Conservation (phyloP, 1,139 yeast genomes). For the Sugiyamaella pinicola region DNA sequence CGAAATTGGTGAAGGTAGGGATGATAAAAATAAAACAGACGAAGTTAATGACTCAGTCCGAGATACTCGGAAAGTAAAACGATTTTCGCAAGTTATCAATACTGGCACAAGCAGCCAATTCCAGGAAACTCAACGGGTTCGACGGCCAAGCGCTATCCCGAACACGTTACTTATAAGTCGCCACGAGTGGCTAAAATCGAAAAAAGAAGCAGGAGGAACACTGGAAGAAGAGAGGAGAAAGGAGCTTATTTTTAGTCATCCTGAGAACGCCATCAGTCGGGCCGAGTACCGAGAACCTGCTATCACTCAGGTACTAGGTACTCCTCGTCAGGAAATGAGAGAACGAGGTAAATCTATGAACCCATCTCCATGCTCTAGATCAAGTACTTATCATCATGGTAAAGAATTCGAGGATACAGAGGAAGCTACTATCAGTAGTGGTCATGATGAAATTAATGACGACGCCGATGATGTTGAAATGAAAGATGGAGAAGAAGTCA, state of each 20-base stretch:
- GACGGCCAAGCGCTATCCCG: constrained; percentile 10
- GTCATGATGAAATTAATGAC: constrained; percentile 4
- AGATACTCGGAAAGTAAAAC: too few species aligned
- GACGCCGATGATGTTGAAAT: neutral
- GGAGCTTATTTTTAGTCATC: constrained; percentile 2
- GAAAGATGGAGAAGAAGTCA: neutral
- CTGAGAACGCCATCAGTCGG: neutral
- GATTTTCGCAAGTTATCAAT: constrained; percentile 1
- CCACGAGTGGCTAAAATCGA: neutral
- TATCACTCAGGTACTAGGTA: constrained; percentile 25
- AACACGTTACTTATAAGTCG: constrained; percentile 6
- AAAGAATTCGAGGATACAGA: neutral
- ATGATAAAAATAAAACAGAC: too few species aligned
- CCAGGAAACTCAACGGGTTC: constrained; percentile 13
- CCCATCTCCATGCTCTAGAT: neutral
- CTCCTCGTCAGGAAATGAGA: constrained; percentile 21
- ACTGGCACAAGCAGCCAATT: constrained; percentile 4
- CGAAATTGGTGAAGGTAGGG: neutral
- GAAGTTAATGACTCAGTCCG: too few species aligned
- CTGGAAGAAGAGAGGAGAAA: neutral
- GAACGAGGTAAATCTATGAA: constrained; percentile 5
- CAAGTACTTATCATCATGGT: neutral
- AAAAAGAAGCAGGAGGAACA: neutral
- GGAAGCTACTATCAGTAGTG: constrained; percentile 6
- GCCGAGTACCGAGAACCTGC: constrained; percentile 11